Base-by-base conservation (phyloP, 805 yeast genomes). In the Candida broadrunensis region DNA sequence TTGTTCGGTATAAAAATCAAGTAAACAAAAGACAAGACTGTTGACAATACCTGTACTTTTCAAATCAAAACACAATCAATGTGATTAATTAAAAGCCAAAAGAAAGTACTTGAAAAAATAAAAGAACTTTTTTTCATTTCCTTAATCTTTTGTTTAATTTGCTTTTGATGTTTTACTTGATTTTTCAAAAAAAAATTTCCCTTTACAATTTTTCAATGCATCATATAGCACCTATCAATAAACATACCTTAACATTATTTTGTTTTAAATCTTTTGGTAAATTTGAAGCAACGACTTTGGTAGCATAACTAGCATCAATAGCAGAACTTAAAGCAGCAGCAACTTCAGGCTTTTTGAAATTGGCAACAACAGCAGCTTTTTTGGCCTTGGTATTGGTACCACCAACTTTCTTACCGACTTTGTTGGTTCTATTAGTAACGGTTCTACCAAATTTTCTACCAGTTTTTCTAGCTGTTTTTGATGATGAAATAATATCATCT, bases 401-500 rank as follows among this genome's bases (percentile, higher is more conserved):
- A 32, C 67, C 67, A 31, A 60, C 55, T 41, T 62, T 63, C 51
- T 65, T 55, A 39, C 73, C 71, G 33, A 63, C 69, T 43, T 65
- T 65, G 43, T 56, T 58, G 31, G 56, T 51, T 49, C 50, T 59
- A 37, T 37, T 41, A 5, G 45, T 16, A 7, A 42, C 43, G 6
- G 40, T 32, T 42, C 36, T 44, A 44, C 37, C 55, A 39, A 46
- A 46, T 44, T 45, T 63, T 36, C 39, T 49, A 18, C 54, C 46
- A 31, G 54, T 58, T 47, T 54, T 67, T 56, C 57, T 69, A 72
- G 58, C 65, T 70, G 53, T 5, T 15, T 29, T 29, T n/a, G 72
- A 63, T 48, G 86, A 68, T 44, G 95, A 79, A 60, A 91, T 86
- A 65, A 91, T 91, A 56, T 89, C 97, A 73, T 91, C 99, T 60